These are phyloP conservation scores for Rhizophora mangle DNA, from an alignment of 345 rosid genomes.

Conservation along the genomic window DNA sequence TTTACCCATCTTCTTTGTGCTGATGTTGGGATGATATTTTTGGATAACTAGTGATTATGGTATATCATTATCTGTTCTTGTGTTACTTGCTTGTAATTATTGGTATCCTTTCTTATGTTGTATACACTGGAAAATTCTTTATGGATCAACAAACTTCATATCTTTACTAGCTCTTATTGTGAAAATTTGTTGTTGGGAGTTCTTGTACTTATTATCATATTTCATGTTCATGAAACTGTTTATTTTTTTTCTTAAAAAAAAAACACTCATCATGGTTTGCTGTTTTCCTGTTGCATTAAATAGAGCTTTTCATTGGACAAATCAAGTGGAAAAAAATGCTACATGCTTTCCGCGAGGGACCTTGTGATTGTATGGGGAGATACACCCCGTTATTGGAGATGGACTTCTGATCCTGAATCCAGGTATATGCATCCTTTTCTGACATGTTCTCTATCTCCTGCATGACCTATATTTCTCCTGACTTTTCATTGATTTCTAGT, in stretches of 20 bases:
- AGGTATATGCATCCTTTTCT: neutral
- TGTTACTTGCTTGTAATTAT: too few relatives aligned
- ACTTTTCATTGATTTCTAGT: too few relatives aligned
- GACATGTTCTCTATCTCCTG: neutral
- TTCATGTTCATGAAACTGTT: neutral
- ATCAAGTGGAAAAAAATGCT: constrained; percentile 29
- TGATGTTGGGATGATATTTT: too few relatives aligned
- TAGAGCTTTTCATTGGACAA: constrained; percentile 33
- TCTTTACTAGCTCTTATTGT: too few relatives aligned
- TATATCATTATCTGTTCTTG: too few relatives aligned
- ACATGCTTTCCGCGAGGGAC: constrained; percentile 31
- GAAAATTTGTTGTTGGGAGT: too few relatives aligned
- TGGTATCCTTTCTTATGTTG: too few relatives aligned
- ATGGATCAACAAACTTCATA: too few relatives aligned
- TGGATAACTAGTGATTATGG: too few relatives aligned
- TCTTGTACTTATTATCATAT: neutral
- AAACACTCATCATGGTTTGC: neutral
- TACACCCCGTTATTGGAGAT: constrained; percentile 23
- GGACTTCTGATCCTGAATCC: constrained; percentile 10
- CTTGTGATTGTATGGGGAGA: constrained; percentile 32
- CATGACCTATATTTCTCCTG: neutral
- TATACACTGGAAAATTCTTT: too few relatives aligned
- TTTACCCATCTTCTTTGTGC: too few relatives aligned
- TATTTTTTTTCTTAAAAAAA: neutral
- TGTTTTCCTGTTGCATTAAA: neutral